Conservation (phyloP, 768 basidiomycete species). For the Psilocybe cubensis region DNA sequence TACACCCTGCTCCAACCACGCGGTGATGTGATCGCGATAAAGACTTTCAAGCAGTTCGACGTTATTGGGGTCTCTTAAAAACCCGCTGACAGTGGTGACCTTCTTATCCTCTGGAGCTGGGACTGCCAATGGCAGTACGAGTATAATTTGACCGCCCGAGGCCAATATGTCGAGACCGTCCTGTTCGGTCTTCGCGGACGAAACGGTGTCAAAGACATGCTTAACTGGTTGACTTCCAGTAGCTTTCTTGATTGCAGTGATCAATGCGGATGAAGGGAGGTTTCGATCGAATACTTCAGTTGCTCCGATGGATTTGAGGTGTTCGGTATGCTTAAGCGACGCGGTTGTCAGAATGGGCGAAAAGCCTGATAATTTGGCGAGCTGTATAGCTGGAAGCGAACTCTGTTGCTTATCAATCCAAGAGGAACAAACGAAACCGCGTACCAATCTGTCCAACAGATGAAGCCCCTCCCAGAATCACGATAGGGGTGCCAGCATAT, state of each 20-base stretch:
- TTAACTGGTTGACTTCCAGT: constrained; percentile 20
- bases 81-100: neutral
- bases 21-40: neutral
- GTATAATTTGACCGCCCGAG: constrained; percentile 8
- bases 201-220: constrained; percentile 30
- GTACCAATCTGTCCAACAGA: constrained; percentile 56
- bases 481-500: constrained; percentile 46
- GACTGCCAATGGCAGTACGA: constrained; percentile 1
- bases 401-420: neutral
- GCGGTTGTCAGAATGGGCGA: constrained; percentile 46
- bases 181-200: constrained; percentile 24
- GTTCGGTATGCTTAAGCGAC: constrained; percentile 30
- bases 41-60: neutral
- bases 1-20: constrained; percentile 1
- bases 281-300: constrained; percentile 42
- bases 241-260: constrained; percentile 22
- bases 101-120: neutral
- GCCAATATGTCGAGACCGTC: constrained; percentile 26
- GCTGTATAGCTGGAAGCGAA: constrained; percentile 16
- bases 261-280: constrained; percentile 20
- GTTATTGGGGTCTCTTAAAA: neutral
- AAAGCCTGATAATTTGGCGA: constrained; percentile 45
- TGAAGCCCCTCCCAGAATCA: constrained; percentile 50
- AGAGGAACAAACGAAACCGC: constrained; percentile 4
- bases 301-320: constrained; percentile 43